These are phyloP conservation scores for Rhizophagus prolifer DNA, from an alignment of 192 early-diverging fungal genomes.

Conservation along the genomic window DNA sequence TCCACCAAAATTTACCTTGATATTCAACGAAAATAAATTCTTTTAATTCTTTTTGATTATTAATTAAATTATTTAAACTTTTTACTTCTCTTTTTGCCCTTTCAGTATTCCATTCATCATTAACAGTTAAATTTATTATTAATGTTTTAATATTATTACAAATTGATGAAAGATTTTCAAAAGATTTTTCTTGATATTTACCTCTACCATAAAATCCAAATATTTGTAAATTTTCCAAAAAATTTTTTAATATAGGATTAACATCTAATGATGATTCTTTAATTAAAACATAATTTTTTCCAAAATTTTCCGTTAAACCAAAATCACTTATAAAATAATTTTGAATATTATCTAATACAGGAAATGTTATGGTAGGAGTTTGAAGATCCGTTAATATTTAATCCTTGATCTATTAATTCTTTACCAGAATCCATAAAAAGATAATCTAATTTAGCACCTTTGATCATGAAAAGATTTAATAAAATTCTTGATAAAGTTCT, in stretches of 20 bases:
- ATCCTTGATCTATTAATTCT: not conserved
- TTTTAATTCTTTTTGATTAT: constrained; percentile 6
- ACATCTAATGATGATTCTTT: not conserved
- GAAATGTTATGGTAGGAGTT: not conserved
- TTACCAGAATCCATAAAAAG: not conserved
- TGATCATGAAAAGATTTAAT: constrained; percentile 7
- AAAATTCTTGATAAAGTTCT: constrained; percentile 10
- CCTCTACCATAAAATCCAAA: constrained; percentile 9
- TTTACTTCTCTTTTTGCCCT: not conserved
- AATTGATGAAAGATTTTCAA: not conserved
- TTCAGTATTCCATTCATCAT: constrained; percentile 10
- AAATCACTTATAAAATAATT: not conserved
- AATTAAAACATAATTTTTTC: not conserved
- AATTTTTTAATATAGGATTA: not conserved
- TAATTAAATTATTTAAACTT: not conserved
- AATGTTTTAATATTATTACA: not conserved
- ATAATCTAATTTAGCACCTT: constrained; percentile 10
- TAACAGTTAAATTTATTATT: not conserved
- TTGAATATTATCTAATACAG: not conserved
- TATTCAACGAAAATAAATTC: constrained; percentile 14
- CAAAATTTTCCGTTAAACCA: not conserved
- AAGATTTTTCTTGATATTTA: not conserved
- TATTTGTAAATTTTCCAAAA: constrained; percentile 10
- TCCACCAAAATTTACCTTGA: constrained; percentile 14
- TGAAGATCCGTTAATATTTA: not conserved